Conservation (phyloP, 2,329 filamentous ascomycete genomes). For the Orbilia ellipsospora region DNA sequence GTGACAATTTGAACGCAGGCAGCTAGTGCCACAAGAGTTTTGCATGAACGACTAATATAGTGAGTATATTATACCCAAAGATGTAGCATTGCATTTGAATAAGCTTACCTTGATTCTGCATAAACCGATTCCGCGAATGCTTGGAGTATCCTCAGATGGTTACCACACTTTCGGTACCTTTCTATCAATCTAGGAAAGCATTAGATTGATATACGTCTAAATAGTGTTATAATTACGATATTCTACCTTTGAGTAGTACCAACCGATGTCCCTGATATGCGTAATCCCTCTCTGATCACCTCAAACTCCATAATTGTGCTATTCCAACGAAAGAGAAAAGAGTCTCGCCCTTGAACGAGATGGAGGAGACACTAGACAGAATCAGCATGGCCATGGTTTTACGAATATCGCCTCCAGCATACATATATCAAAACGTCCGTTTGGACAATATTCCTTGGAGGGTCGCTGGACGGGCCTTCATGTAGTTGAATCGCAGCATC, state of each 20-base stretch:
- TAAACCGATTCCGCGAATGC: slow-evolving; percentile 30
- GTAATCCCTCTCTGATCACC: slow-evolving; percentile 63
- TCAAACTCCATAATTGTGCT: slow-evolving; percentile 68
- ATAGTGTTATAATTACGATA: background rate
- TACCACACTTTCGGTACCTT: slow-evolving; percentile 62
- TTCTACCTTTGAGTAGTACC: slow-evolving; percentile 60
- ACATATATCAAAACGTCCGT: slow-evolving; percentile 39
- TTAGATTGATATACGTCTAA: slow-evolving; percentile 57
- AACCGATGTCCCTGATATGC: slow-evolving; percentile 68
- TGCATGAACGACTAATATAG: slow-evolving; percentile 22
- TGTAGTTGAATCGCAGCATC: slow-evolving; percentile 70
- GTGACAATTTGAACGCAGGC: slow-evolving; percentile 57
- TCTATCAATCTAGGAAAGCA: slow-evolving; percentile 65
- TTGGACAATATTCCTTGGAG: slow-evolving; percentile 42
- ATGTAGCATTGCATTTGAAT: slow-evolving; percentile 32
- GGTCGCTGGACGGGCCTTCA: slow-evolving; percentile 42
- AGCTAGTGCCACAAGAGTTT: slow-evolving; percentile 57
- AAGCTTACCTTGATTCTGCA: slow-evolving; percentile 27
- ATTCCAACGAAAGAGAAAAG: slow-evolving; percentile 75
- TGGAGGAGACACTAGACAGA: slow-evolving; percentile 69
- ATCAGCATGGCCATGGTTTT: slow-evolving; percentile 15
- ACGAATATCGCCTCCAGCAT: background rate
- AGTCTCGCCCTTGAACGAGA: slow-evolving; percentile 76
- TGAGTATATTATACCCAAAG: background rate
- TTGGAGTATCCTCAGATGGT: slow-evolving; percentile 57